phyloP scores from a whole-genome alignment of 2,329 filamentous ascomycete species.

The Septoria linicola region DNA sequence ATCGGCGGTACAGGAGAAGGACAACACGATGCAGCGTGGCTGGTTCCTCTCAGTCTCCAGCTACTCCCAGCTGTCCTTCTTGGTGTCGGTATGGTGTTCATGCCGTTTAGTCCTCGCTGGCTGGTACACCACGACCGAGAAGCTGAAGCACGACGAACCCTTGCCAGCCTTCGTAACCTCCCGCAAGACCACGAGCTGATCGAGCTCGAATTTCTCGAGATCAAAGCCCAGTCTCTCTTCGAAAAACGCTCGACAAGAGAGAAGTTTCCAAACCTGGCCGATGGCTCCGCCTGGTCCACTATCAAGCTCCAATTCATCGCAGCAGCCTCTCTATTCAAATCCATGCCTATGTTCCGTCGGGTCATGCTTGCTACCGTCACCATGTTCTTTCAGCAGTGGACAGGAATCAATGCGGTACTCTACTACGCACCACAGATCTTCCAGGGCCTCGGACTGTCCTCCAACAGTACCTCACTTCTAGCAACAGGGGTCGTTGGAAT shows the following conservation, averaged over 20 bases:
- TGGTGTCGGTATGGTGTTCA: constrained; percentile 65
- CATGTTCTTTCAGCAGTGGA: constrained; percentile 54
- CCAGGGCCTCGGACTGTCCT: constrained; percentile 45
- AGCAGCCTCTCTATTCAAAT: constrained; percentile 63
- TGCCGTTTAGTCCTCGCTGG: constrained; percentile 78
- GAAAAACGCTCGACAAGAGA: constrained; percentile 70
- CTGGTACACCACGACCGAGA: constrained; percentile 69
- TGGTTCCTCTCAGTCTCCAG: constrained; percentile 70
- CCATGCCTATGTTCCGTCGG: constrained; percentile 64
- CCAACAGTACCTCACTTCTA: constrained; percentile 56
- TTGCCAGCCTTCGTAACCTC: constrained; percentile 64
- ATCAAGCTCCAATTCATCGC: constrained; percentile 67
- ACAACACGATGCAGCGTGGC: constrained; percentile 70
- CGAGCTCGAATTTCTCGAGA: constrained; percentile 76
- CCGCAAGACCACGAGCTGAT: constrained; percentile 65
- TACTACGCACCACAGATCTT: constrained; percentile 49
- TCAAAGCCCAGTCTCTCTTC: constrained; percentile 74
- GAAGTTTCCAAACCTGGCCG: constrained; percentile 64
- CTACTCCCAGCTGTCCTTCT: constrained; percentile 66
- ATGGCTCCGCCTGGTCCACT: constrained; percentile 61
- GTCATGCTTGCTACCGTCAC: constrained; percentile 57
- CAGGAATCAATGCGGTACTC: constrained; percentile 45
- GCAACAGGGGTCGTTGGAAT: constrained; percentile 72
- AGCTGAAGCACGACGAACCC: constrained; percentile 61
- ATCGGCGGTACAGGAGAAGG: constrained; percentile 55